phyloP scores from a whole-genome alignment of 306 rosid genomes.

The Pyrus bretschneideri region DNA sequence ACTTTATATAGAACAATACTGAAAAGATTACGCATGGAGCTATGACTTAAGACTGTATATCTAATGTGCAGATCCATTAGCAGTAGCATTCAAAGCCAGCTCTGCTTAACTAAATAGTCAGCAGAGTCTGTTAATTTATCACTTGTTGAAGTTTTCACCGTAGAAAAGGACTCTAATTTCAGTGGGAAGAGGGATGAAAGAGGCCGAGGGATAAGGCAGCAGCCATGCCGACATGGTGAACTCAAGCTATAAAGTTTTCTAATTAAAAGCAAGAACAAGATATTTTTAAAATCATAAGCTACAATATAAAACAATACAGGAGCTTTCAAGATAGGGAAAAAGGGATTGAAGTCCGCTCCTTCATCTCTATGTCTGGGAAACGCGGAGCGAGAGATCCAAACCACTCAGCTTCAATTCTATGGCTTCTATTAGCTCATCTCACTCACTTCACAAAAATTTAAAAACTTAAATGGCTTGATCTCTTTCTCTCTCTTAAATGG shows the following conservation, averaged over 20 bases:
- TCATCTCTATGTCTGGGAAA: no score
- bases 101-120: neutral
- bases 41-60: neutral
- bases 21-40: neutral
- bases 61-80: neutral
- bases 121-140: neutral
- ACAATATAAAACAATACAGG: neutral
- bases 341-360: no score
- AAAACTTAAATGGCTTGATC: no score
- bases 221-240: conserved; percentile 1
- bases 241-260: neutral
- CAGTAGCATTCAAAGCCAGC: neutral
- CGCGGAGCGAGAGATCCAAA: no score
- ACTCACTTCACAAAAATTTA: no score
- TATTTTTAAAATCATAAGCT: neutral
- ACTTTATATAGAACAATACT: neutral
- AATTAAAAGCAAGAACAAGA: neutral
- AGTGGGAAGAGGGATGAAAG: neutral
- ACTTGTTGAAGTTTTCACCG: neutral
- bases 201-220: neutral
- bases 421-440: no score
- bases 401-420: no score
- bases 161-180: neutral
- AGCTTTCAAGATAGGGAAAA: neutral
- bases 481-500: no score